Base-by-base conservation (phyloP, 768 basidiomycete genomes). In the Naganishia vishniacii region DNA sequence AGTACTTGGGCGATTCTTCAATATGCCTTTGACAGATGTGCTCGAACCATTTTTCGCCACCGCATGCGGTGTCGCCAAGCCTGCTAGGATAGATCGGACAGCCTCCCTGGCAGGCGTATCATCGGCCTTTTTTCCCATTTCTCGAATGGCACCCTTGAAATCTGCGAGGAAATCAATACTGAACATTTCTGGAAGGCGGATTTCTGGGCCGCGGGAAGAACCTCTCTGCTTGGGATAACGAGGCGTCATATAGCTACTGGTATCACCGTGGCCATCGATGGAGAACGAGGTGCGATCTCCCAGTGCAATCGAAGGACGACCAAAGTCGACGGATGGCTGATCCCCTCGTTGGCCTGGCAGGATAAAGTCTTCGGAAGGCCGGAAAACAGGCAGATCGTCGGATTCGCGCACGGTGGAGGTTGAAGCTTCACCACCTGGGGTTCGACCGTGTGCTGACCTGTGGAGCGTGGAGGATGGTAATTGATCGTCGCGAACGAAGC, bases 331-430 rank as follows among this genome's bases (percentile, higher is more conserved):
- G 13, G 65, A 66, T 13, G 59, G 61, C 25, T 48, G 18, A 42
- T 45, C 42, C 25, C 44, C 48, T 25, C 37, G 53, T 23, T 63
- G 62, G 56, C 37, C 49, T 8, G 63, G 63, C 18, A 59, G 37
- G 11, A 62, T 41, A 40, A 67, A 59, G 41, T 67, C 65, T 26
- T 58, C 32, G 1, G 61, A 62, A 0, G 65, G 53, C 2, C 65
- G 65, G 61, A 67, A 67, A 40, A 61, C 61, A 20, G 65, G 65
- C 25, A 67, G 31, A 51, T 67, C 65, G 15, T 41, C 40, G 1
- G 65, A 67, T 42, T 49, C 48, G 28, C 61, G 37, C 15, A 44
- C 34, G 25, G 61, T 67, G 9, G 65, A 67, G 49, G 23, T 20
- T 12, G 61, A 67, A 2, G 31, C 34, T 6, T 41, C 15, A 18